Percentiles rank a stretch among this genome's conserved stretches.
Evolutionary conservation across 179 eudicot genomes (phyloP).

Genomic region (Heliamphora pulchella): DNA sequence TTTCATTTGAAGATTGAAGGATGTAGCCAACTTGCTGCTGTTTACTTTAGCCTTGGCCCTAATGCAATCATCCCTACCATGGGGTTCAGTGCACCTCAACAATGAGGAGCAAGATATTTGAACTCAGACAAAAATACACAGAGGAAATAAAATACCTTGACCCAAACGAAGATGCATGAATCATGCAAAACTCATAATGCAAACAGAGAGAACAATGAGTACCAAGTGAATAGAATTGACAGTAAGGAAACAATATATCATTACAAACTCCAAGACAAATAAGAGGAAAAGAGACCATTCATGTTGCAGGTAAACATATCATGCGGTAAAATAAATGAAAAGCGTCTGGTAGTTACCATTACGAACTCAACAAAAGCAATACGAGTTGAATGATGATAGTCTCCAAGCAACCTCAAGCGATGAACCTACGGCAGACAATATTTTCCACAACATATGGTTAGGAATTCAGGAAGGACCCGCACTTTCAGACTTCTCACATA

Average conservation of each 20-base stretch:
- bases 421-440: slow-evolving; percentile 43
- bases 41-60: no score
- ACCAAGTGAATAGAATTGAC: neutral
- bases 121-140: neutral
- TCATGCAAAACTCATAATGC: neutral
- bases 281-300: neutral
- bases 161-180: neutral
- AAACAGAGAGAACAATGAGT: neutral
- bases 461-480: slow-evolving; percentile 15
- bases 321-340: neutral
- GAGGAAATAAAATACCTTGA: neutral
- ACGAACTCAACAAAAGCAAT: slow-evolving; percentile 94
- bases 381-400: slow-evolving; percentile 90
- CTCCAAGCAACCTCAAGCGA: slow-evolving; percentile 95
- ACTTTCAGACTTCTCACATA: slow-evolving; percentile 13
- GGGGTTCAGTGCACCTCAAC: no score
- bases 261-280: neutral
- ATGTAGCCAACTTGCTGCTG: no score
- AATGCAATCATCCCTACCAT: no score
- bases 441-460: slow-evolving; percentile 13
- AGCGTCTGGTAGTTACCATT: slow-evolving; percentile 42
- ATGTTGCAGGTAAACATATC: neutral
- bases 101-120: no score
- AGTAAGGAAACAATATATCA: neutral
- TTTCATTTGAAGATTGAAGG: no score